A percentile compares a stretch with the other conserved stretches of the same genome.
Conservation (phyloP, 805 yeast species). For the Candida ulmi region DNA sequence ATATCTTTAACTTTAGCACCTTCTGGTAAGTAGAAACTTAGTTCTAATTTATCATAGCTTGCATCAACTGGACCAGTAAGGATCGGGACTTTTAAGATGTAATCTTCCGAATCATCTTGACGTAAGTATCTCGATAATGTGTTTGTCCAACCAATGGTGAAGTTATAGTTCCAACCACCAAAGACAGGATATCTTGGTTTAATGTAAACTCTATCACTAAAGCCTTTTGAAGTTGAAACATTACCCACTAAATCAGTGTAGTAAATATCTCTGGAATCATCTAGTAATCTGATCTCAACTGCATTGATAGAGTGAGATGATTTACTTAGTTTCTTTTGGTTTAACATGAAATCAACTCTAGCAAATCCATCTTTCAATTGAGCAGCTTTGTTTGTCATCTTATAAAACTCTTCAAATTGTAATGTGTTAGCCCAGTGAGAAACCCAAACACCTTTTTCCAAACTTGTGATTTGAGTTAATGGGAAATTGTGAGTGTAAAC, state of each 20-base stretch:
- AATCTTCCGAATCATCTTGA: constrained; percentile 32
- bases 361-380: constrained; percentile 65
- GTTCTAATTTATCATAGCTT: constrained; percentile 55
- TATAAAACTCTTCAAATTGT: constrained; percentile 82
- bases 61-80: constrained; percentile 67
- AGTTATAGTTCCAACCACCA: constrained; percentile 95
- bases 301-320: constrained; percentile 56
- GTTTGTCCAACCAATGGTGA: constrained; percentile 91
- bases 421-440: constrained; percentile 76
- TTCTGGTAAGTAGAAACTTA: constrained; percentile 79
- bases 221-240: constrained; percentile 66
- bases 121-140: constrained; percentile 49
- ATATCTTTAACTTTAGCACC: constrained; percentile 61
- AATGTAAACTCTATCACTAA: constrained; percentile 40
- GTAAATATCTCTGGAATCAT: constrained; percentile 58
- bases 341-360: constrained; percentile 69
- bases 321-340: constrained; percentile 37
- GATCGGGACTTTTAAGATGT: constrained; percentile 62
- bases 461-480: constrained; percentile 48
- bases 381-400: constrained; percentile 73
- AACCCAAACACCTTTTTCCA: constrained; percentile 78
- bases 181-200: constrained; percentile 90
- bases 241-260: constrained; percentile 89
- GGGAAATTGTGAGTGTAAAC: constrained; percentile 65
- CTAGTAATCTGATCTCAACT: constrained; percentile 51